These are phyloP conservation scores for Thraustotheca clavata DNA, from an alignment of 352 stramenopile species.

Conservation along the genomic window DNA sequence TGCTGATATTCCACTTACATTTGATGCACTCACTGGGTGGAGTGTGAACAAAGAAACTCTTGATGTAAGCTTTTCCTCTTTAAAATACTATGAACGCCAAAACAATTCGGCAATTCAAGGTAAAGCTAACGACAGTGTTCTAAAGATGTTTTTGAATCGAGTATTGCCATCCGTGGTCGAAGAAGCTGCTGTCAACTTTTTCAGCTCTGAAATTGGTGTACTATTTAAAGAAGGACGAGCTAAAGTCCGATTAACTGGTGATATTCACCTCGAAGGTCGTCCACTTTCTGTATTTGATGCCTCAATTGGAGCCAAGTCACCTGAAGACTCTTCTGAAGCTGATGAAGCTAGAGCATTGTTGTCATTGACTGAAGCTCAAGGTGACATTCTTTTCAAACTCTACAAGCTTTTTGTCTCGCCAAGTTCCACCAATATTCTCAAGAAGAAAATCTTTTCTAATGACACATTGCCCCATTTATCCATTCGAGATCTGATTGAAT, in stretches of 20 bases:
- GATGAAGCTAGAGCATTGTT: constrained; percentile 42
- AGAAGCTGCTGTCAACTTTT: constrained; percentile 43
- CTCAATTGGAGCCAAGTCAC: constrained; percentile 27
- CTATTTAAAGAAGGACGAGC: constrained; percentile 44
- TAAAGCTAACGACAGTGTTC: constrained; percentile 63
- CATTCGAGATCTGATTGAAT: constrained; percentile 53
- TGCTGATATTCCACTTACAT: constrained; percentile 52
- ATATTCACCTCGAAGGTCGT: constrained; percentile 53
- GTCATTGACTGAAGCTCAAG: constrained; percentile 40
- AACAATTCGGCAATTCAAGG: constrained; percentile 43
- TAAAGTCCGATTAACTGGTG: constrained; percentile 46
- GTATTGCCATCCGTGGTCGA: constrained; percentile 54
- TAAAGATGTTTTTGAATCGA: constrained; percentile 74
- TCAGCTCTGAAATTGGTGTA: constrained; percentile 52
- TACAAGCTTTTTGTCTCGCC: constrained; percentile 37
- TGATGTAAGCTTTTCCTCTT: constrained; percentile 54
- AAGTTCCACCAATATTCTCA: constrained; percentile 10
- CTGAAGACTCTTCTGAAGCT: neutral
- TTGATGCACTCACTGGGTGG: constrained; percentile 51
- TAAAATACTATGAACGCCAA: constrained; percentile 64
- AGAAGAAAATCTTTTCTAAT: constrained; percentile 47
- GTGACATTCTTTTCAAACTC: constrained; percentile 33
- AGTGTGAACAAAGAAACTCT: constrained; percentile 47
- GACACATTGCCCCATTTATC: constrained; percentile 39
- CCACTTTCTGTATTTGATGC: constrained; percentile 51